phyloP scores from a whole-genome alignment of 257 asterid genomes.

The Apocynum venetum region DNA sequence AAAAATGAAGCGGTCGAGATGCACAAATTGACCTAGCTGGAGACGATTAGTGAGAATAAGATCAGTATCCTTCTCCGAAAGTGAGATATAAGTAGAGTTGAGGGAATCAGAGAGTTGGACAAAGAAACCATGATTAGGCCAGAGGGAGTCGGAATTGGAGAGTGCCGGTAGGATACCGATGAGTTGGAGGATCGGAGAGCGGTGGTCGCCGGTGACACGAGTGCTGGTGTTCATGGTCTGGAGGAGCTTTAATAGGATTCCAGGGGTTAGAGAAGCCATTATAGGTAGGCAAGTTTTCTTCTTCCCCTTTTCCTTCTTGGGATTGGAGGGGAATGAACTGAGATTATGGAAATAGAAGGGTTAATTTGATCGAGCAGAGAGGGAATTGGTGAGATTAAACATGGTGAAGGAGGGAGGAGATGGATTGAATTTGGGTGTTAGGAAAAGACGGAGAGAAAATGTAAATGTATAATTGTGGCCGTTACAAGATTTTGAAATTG shows the following conservation, averaged over 20 bases:
- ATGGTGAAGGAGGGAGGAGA: conserved; percentile 5
- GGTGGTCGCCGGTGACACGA: conserved; percentile 93
- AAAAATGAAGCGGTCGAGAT: conserved; percentile 68
- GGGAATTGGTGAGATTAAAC: background rate
- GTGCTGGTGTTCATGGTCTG: conserved; percentile 78
- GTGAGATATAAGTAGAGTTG: conserved; percentile 88
- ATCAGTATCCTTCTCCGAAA: conserved; percentile 75
- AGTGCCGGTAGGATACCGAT: conserved; percentile 86
- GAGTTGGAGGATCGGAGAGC: conserved; percentile 88
- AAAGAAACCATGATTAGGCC: conserved; percentile 81
- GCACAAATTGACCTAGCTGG: conserved; percentile 86
- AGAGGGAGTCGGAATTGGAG: conserved; percentile 64
- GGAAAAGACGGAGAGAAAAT: background rate
- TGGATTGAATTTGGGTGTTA: background rate
- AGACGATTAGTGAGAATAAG: conserved; percentile 78
- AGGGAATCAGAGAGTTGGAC: conserved; percentile 88
- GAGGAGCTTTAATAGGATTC: conserved; percentile 81
- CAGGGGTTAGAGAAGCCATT: conserved; percentile 90
- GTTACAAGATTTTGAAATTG: conserved; percentile 23
- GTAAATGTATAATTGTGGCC: background rate
- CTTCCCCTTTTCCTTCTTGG: background rate
- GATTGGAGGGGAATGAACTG: background rate
- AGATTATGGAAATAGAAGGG: background rate
- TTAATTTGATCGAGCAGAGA: background rate
- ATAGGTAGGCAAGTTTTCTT: background rate